Evolutionary conservation across 1,139 yeast species (phyloP).

Genomic region (Diutina siamensis): DNA sequence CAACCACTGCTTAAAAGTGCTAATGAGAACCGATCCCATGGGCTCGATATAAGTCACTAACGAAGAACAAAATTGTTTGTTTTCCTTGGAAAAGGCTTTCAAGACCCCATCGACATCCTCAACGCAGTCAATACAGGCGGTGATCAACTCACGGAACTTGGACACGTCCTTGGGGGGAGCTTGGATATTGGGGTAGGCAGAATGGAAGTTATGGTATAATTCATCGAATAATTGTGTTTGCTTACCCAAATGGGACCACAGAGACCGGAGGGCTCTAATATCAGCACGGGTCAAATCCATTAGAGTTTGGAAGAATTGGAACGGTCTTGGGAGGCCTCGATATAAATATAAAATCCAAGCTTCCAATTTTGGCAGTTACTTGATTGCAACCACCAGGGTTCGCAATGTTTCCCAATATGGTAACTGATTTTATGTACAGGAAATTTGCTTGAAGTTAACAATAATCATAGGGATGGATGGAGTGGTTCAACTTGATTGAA

Average conservation of each 20-base stretch:
- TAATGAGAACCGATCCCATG: slow-evolving; percentile 2
- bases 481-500: too few species aligned
- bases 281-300: slow-evolving; percentile 4
- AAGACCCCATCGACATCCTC: not conserved
- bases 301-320: not conserved
- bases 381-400: too few species aligned
- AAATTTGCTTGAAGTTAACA: too few species aligned
- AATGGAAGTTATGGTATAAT: not conserved
- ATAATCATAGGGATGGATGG: too few species aligned
- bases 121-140: not conserved
- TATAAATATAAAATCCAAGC: not conserved
- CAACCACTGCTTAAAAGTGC: not conserved
- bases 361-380: not conserved
- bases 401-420: not conserved
- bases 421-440: not conserved
- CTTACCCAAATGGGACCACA: slow-evolving; percentile 2
- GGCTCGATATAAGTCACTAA: not conserved
- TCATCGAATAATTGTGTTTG: not conserved
- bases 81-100: not conserved
- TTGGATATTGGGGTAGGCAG: not conserved
- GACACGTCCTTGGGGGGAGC: not conserved
- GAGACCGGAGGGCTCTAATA: slow-evolving; percentile 1
- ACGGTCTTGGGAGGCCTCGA: not conserved
- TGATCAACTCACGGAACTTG: not conserved
- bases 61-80: not conserved